Conservation (phyloP, 352 stramenopile species). For the Pilasporangium apinafurcum region DNA sequence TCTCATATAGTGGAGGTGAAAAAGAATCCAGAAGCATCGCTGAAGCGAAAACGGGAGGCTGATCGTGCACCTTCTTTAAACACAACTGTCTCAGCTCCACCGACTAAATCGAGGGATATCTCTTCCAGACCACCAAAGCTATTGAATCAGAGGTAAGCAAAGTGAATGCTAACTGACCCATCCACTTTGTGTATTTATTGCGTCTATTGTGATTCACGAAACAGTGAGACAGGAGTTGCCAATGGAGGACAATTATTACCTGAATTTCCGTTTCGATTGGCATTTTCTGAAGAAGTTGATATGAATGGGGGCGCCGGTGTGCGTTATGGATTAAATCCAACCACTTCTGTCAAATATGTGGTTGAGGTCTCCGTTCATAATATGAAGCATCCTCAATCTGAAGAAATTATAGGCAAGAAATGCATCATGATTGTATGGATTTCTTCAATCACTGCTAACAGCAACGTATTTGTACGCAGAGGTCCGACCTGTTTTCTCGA, state of each 20-base stretch:
- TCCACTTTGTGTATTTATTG: background rate
- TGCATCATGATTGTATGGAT: too few species aligned
- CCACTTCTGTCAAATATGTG: background rate
- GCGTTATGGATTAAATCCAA: background rate
- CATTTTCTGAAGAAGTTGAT: conserved; percentile 64
- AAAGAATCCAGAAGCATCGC: conserved; percentile 23
- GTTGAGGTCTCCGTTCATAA: conserved; percentile 72
- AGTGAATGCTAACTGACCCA: conserved; percentile 1
- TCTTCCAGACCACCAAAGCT: conserved; percentile 36
- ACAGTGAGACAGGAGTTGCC: conserved; percentile 11
- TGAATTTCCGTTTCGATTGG: conserved; percentile 44
- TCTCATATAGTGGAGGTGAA: conserved; percentile 18
- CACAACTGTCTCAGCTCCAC: conserved; percentile 10
- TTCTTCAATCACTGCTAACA: too few species aligned
- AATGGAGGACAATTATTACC: conserved; percentile 39
- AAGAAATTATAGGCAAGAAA: conserved; percentile 44
- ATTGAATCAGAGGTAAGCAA: conserved; percentile 45
- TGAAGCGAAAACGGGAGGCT: conserved; percentile 68
- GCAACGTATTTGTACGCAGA: conserved; percentile 19
- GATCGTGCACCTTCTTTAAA: conserved; percentile 17
- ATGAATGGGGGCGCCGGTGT: background rate
- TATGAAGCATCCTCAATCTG: conserved; percentile 27
- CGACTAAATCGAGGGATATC: conserved; percentile 60
- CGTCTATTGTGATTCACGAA: background rate
- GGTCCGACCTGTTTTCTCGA: conserved; percentile 60